Evolutionary conservation across 768 basidiomycete genomes (phyloP).

Genomic region (Leccinum boreale): DNA sequence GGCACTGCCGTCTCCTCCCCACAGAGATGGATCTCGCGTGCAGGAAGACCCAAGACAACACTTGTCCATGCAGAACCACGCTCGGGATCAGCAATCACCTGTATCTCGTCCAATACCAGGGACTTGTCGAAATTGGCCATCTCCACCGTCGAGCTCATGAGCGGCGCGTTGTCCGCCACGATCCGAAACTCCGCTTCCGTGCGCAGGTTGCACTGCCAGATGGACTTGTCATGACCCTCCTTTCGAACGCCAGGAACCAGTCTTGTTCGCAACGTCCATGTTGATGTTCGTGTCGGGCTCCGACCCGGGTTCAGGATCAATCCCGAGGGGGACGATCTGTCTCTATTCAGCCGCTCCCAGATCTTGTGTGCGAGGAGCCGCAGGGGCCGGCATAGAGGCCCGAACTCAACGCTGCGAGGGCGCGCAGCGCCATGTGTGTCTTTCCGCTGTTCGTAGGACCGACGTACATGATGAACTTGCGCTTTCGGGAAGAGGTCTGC

Average conservation of each 20-base stretch:
- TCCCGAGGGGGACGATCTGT: slow-evolving; percentile 77
- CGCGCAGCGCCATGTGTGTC: slow-evolving; percentile 88
- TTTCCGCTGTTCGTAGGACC: slow-evolving; percentile 98
- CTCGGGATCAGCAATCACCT: slow-evolving; percentile 80
- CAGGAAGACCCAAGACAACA: too few relatives aligned
- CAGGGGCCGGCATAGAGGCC: slow-evolving; percentile 92
- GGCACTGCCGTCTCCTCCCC: too few relatives aligned
- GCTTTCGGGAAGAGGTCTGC: slow-evolving; percentile 50
- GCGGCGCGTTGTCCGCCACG: slow-evolving; percentile 49
- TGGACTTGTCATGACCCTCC: slow-evolving; percentile 46
- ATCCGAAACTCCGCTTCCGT: slow-evolving; percentile 90
- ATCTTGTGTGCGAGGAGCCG: slow-evolving; percentile 94
- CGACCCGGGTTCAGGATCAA: slow-evolving; percentile 40
- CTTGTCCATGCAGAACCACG: slow-evolving; percentile 82
- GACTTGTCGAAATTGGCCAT: too few relatives aligned
- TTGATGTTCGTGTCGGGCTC: slow-evolving; percentile 36
- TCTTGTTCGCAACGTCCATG: slow-evolving; percentile 23
- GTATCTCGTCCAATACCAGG: slow-evolving; percentile 87
- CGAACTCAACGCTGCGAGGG: slow-evolving; percentile 66
- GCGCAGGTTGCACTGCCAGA: slow-evolving; percentile 74
- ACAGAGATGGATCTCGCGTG: too few relatives aligned
- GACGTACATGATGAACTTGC: slow-evolving; percentile 89
- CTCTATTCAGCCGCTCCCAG: slow-evolving; percentile 84
- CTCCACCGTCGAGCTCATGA: slow-evolving; percentile 89
- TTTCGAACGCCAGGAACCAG: slow-evolving; percentile 23